These are phyloP conservation scores for Lactarius trivialis DNA, from an alignment of 768 basidiomycete genomes.

Conservation along the genomic window DNA sequence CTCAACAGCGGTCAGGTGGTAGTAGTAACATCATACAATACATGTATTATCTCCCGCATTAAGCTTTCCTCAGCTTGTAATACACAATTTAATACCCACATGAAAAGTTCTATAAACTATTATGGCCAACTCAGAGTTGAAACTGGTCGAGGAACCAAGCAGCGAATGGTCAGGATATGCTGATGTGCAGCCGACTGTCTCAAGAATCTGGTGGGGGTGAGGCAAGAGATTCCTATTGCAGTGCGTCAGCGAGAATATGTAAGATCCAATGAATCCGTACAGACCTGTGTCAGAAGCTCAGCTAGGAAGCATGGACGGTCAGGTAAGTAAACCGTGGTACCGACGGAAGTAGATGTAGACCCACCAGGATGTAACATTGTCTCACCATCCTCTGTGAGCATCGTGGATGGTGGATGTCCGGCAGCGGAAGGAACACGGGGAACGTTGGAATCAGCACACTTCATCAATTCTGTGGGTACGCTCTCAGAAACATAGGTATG, in stretches of 20 bases:
- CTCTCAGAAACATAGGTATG: slow-evolving; percentile 3
- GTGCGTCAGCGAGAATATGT: slow-evolving; percentile 19
- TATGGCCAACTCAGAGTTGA: background rate
- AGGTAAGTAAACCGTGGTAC: slow-evolving; percentile 12
- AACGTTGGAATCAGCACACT: background rate
- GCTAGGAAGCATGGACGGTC: slow-evolving; percentile 30
- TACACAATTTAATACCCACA: slow-evolving; percentile 17
- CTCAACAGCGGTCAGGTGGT: slow-evolving; percentile 32
- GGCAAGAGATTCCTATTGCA: slow-evolving; percentile 52
- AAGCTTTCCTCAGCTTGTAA: slow-evolving; percentile 36
- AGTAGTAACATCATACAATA: slow-evolving; percentile 21
- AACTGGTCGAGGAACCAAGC: background rate
- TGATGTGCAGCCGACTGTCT: background rate
- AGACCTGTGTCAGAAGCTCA: slow-evolving; percentile 59
- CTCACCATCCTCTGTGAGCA: slow-evolving; percentile 57
- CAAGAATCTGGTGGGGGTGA: slow-evolving; percentile 47
- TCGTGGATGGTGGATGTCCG: slow-evolving; percentile 39
- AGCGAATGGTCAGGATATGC: background rate
- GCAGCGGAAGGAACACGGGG: slow-evolving; percentile 33
- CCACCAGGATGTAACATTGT: slow-evolving; percentile 63
- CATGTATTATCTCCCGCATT: slow-evolving; percentile 23
- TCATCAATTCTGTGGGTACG: background rate
- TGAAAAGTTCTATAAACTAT: slow-evolving; percentile 5
- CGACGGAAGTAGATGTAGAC: slow-evolving; percentile 28
- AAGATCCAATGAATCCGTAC: slow-evolving; percentile 18